Base-by-base conservation (phyloP, 2,329 filamentous ascomycete genomes). In the Apiospora arundinis region DNA sequence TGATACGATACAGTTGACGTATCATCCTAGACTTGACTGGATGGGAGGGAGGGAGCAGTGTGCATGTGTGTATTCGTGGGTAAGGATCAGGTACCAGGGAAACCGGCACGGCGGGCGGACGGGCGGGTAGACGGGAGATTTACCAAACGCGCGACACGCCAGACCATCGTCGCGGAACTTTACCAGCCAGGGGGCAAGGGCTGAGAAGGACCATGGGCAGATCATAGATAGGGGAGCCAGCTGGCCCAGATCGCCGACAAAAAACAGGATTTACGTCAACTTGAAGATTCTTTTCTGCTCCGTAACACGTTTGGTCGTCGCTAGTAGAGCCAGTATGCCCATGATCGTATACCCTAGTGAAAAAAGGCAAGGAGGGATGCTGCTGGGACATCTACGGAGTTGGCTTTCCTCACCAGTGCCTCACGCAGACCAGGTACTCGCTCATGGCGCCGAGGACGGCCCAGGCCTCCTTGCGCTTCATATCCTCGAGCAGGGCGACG, bases 391-490 rank as follows among this genome's bases (percentile, higher is more conserved):
- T 4, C 16, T 21, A 25, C 49, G 14, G 23, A 11, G 23, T 18
- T 23, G 18, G 48, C n/a, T 23, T 11, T 9, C 40, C 16, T 77
- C 76, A 95, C 92, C 92, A 94, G 80, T 94, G 92, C 69, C 91
- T 85, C 68, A 91, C 89, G 74, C 88, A 89, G 4, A 94, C 79
- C 25, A 95, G 78, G 80, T 92, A 89, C 78, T 93, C 92, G 74
- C 89, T 88, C 86, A 92, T 91, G n/a, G 84, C 83, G 52, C 87
- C 87, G 70, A 93, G 80, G 70, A 91, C 84, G 66, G 89, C 88
- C 85, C 93, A 95, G 18, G 94, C 87, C 75, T 93, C 92, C 82
- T 95, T 97, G 71, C 94, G 87, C 84, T 96, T 97, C 83, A 97
- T 88, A 7, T 93, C 93, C 82, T 98, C 94, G 71, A 92, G 88